Evolutionary conservation across 352 stramenopile species (phyloP), one percentile per base, ranked within the genome.

Genomic region (Phytophthora pini): DNA sequence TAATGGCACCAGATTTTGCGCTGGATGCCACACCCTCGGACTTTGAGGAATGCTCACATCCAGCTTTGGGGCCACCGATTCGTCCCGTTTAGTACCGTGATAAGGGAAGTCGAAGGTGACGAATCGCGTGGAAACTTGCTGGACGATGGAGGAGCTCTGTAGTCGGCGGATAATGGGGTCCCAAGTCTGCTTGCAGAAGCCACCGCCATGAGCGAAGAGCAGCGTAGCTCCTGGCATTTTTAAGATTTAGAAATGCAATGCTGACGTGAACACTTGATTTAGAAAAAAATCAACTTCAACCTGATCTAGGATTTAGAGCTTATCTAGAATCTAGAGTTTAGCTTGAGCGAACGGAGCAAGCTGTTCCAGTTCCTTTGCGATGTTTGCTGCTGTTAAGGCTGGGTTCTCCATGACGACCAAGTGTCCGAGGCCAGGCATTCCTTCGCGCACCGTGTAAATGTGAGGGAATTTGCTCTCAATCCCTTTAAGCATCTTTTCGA

Each of bases 151-250:
- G 9, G 74, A 70, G 3, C 17, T 24, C 43, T 72, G 38, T 11
- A 86, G 17, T 12, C 72, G 65, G 12, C 57, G 55, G 47, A 81
- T 68, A 38, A 82, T 81, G 5, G 74, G 74, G 7, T 76, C 68
- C 77, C 77, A 86, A 52, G 65, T 67, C 38, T 82, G 56, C 45
- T 79, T 77, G 46, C 65, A 82, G 68, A 81, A 82, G 15, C 77
- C 67, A 0, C 68, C 70, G 38, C 68, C 74, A 57, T 86, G 77
- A 20, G 68, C 67, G 54, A 86, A 86, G 9, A 86, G 68, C 56
- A 86, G 24, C 43, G 66, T 75, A 26, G 48, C 56, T 34, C 29
- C 17, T 46, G 56, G 38, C 27, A 45, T 51, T 26, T 52, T 32
- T 9, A 36, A n/a, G 7, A 13, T 11, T n/a, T 13, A 17, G 0